Conservation (phyloP, 2,329 filamentous ascomycete species). For the Aspergillus tamarii region DNA sequence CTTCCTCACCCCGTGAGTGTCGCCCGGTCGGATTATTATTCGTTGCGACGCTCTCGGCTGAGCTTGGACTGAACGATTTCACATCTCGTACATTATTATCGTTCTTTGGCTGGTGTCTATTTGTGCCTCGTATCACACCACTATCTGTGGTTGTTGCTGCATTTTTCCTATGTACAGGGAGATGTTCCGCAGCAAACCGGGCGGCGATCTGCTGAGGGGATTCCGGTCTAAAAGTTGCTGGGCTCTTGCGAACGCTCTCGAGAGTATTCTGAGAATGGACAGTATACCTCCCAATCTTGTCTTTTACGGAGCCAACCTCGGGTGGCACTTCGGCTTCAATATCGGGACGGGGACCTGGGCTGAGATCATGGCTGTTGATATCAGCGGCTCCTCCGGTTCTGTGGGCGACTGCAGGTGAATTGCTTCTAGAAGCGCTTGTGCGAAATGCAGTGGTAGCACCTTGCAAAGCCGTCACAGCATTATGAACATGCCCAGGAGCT, state of each 20-base stretch:
- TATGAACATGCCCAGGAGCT: slow-evolving; percentile 29
- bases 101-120: slow-evolving; percentile 13
- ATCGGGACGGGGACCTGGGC: slow-evolving; percentile 15
- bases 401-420: slow-evolving; percentile 21
- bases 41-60: slow-evolving; percentile 23
- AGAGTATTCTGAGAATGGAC: slow-evolving; percentile 22
- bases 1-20: slow-evolving; percentile 9
- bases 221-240: slow-evolving; percentile 21
- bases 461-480: slow-evolving; percentile 32
- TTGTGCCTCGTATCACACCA: slow-evolving; percentile 8
- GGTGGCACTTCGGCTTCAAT: slow-evolving; percentile 30
- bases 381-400: slow-evolving; percentile 21
- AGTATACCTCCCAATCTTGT: slow-evolving; percentile 42
- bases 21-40: slow-evolving; percentile 9
- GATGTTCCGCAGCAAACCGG: slow-evolving; percentile 37
- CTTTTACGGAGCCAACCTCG: slow-evolving; percentile 40
- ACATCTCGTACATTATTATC: slow-evolving; percentile 16
- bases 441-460: slow-evolving; percentile 43
- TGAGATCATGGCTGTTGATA: slow-evolving; percentile 22
- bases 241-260: slow-evolving; percentile 18
- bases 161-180: slow-evolving; percentile 25
- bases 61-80: slow-evolving; percentile 29
- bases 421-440: slow-evolving; percentile 25
- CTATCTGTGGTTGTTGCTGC: slow-evolving; percentile 5
- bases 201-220: slow-evolving; percentile 39